These are phyloP conservation scores for Picocystis salinarum DNA, from an alignment of 139 green algal species.

Conservation along the genomic window DNA sequence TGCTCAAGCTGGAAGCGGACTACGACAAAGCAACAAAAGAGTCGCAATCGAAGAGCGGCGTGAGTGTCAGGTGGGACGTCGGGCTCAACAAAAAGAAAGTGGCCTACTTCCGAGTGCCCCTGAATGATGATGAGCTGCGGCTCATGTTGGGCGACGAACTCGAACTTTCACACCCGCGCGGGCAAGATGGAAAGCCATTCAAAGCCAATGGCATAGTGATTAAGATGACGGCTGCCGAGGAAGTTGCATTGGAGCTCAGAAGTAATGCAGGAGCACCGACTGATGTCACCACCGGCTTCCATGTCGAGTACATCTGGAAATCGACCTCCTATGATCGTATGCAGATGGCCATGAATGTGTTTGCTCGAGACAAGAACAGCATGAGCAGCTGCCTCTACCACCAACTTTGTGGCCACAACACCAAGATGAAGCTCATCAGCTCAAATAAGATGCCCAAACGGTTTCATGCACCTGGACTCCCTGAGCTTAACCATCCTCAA, in stretches of 20 bases:
- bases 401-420: conserved; percentile 61
- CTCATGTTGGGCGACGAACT: conserved; percentile 70
- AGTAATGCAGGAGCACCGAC: conserved; percentile 26
- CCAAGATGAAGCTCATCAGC: conserved; percentile 22
- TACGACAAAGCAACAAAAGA: conserved; percentile 51
- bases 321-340: conserved; percentile 78
- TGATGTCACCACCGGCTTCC: conserved; percentile 54
- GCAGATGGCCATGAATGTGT: conserved; percentile 61
- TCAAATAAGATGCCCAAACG: conserved; percentile 25
- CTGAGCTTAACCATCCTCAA: conserved; percentile 87
- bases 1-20: conserved; percentile 85
- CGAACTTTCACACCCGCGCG: conserved; percentile 46
- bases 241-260: conserved; percentile 65
- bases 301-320: conserved; percentile 88
- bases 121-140: conserved; percentile 22
- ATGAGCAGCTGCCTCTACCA: conserved; percentile 47
- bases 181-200: conserved; percentile 35
- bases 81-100: conserved; percentile 76
- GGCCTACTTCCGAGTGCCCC: conserved; percentile 44
- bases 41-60: conserved; percentile 54
- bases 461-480: conserved; percentile 64
- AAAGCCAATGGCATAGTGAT: conserved; percentile 48
- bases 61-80: conserved; percentile 76
- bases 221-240: conserved; percentile 42
- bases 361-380: conserved; percentile 66